Percentiles rank a stretch among this genome's conserved stretches.
phyloP scores from a whole-genome alignment of 2,329 filamentous ascomycete species.

The Acephala macrosclerotiorum region DNA sequence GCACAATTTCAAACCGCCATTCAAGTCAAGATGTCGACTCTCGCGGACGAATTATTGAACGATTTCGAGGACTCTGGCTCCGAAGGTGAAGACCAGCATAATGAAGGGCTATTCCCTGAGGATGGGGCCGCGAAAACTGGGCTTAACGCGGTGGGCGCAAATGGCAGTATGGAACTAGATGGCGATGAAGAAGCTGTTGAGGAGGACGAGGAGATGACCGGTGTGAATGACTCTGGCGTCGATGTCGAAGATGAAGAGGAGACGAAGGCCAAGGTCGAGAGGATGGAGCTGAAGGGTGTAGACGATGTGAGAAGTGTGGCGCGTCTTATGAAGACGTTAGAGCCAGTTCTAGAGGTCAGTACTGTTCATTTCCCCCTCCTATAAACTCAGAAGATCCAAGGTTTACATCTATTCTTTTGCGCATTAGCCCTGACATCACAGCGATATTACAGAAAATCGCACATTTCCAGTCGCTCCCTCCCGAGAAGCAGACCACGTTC shows the following conservation, averaged over 20 bases:
- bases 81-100: slow-evolving; percentile 67
- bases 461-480: slow-evolving; percentile 74
- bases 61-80: slow-evolving; percentile 89
- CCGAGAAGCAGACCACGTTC: slow-evolving; percentile 67
- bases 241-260: slow-evolving; percentile 70
- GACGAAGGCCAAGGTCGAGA: slow-evolving; percentile 80
- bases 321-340: slow-evolving; percentile 80
- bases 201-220: slow-evolving; percentile 65
- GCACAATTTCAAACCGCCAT: background rate
- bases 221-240: slow-evolving; percentile 50
- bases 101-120: slow-evolving; percentile 52
- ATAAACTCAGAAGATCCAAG: slow-evolving; percentile 45
- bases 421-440: slow-evolving; percentile 73
- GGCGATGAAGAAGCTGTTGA: slow-evolving; percentile 65
- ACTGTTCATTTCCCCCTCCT: slow-evolving; percentile 35
- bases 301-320: slow-evolving; percentile 83
- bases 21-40: slow-evolving; percentile 74
- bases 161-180: slow-evolving; percentile 63
- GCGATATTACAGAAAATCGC: slow-evolving; percentile 76
- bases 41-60: slow-evolving; percentile 90
- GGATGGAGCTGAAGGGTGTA: slow-evolving; percentile 77
- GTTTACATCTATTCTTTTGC: slow-evolving; percentile 70
- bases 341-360: slow-evolving; percentile 84
- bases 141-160: slow-evolving; percentile 46
- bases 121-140: slow-evolving; percentile 50